Percentiles rank a stretch among this genome's conserved stretches.
Conservation (phyloP, 176 grass and related monocot species). For the Aegilops tauschii region DNA sequence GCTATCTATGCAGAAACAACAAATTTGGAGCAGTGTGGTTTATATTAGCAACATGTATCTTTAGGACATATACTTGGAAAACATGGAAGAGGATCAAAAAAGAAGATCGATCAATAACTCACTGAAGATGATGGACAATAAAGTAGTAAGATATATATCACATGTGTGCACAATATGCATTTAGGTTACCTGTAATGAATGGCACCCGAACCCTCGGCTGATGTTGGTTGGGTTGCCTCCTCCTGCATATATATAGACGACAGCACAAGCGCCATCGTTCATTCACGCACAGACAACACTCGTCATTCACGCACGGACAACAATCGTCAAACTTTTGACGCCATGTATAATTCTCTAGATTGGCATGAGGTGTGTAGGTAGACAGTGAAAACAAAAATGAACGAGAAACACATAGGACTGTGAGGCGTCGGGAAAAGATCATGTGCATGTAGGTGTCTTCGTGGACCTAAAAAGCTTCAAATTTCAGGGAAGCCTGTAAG, state of each 20-base stretch:
- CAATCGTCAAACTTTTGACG: background rate
- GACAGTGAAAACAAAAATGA: background rate
- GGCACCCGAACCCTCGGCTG: background rate
- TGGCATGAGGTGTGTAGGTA: background rate
- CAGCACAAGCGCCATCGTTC: background rate
- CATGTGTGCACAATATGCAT: background rate
- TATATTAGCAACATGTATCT: no score
- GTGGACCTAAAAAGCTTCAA: no score
- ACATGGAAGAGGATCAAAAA: no score
- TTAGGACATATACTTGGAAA: no score
- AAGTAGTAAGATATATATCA: no score
- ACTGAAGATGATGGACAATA: no score
- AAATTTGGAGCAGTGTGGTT: no score
- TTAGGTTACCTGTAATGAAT: background rate
- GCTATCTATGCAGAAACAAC: no score
- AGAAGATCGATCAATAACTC: no score
- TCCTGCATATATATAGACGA: background rate
- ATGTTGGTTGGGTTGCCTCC: background rate
- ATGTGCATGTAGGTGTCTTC: accelerated
- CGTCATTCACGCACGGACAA: background rate
- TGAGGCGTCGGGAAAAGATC: background rate
- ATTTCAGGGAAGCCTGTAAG: no score
- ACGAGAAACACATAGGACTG: no score
- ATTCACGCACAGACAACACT: background rate
- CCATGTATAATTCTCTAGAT: background rate